phyloP scores from a whole-genome alignment of 139 green algal genomes.

The Volvox africanus region DNA sequence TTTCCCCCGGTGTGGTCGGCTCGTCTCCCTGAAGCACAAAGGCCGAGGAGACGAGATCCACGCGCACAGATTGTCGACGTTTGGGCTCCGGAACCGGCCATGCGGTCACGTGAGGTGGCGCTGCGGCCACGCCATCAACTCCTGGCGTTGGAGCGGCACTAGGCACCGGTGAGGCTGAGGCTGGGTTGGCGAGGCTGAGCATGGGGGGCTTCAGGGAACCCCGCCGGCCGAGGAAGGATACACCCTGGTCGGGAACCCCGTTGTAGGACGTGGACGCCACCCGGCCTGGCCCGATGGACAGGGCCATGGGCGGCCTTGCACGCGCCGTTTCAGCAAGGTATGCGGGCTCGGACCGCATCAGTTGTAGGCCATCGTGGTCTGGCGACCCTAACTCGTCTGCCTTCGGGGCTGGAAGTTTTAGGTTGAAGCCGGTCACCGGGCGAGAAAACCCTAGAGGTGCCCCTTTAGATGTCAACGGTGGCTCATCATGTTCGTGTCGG shows the following conservation, averaged over 20 bases:
- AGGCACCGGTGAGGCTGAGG: conserved; percentile 10
- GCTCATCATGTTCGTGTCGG: conserved; percentile 16
- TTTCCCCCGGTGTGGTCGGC: background rate
- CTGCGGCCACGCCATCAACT: background rate
- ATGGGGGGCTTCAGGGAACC: conserved; percentile 30
- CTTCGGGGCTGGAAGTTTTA: conserved; percentile 21
- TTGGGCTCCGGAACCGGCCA: background rate
- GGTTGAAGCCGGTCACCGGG: background rate
- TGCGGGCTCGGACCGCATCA: conserved; percentile 20
- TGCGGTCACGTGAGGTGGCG: background rate
- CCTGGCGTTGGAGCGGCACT: background rate
- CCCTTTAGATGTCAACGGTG: background rate
- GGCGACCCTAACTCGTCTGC: background rate
- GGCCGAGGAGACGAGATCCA: conserved; percentile 29
- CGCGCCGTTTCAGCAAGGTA: conserved; percentile 14
- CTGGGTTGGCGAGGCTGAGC: conserved; percentile 24
- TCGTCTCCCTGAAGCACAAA: background rate
- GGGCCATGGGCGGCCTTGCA: background rate
- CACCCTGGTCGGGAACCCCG: background rate
- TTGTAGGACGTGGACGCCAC: background rate
- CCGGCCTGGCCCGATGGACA: background rate
- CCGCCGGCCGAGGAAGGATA: background rate
- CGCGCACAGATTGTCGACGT: background rate
- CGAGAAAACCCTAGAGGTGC: background rate
- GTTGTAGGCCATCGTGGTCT: background rate